Evolutionary conservation across 2,329 filamentous ascomycete genomes (phyloP).

Genomic region (Xylaria sp.): DNA sequence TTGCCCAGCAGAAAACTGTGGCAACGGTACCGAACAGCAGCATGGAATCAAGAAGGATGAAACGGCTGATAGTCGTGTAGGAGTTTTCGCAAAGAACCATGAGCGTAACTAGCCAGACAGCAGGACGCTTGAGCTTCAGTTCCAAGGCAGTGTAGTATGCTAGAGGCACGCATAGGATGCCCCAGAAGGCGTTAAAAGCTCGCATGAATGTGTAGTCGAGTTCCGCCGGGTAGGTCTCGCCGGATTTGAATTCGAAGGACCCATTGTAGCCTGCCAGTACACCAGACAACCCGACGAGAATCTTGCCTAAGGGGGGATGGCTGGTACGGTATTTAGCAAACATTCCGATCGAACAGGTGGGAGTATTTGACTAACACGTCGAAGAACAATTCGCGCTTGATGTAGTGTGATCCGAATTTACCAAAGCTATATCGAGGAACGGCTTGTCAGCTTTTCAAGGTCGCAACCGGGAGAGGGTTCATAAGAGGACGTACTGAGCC

Average conservation of each 20-base stretch:
- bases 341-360: slow-evolving; percentile 22
- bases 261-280: slow-evolving; percentile 98
- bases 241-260: slow-evolving; percentile 99
- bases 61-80: slow-evolving; percentile 97
- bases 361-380: slow-evolving; percentile 63
- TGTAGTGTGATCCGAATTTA: slow-evolving; percentile 98
- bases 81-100: slow-evolving; percentile 99
- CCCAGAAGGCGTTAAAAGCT: slow-evolving; percentile 95
- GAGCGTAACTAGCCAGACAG: slow-evolving; percentile 93
- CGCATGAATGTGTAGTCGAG: slow-evolving; percentile 99
- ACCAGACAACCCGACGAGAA: slow-evolving; percentile 95
- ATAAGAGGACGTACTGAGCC: slow-evolving; percentile 64
- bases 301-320: slow-evolving; percentile 94
- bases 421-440: slow-evolving; percentile 70
- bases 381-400: slow-evolving; percentile 99
- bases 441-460: slow-evolving; percentile 44
- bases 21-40: slow-evolving; percentile 98
- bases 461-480: slow-evolving; percentile 16
- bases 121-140: slow-evolving; percentile 83
- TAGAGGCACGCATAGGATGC: slow-evolving; percentile 89
- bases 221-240: slow-evolving; percentile 92
- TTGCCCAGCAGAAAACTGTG: slow-evolving; percentile 95
- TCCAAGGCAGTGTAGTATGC: slow-evolving; percentile 96
- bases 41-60: slow-evolving; percentile 99
- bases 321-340: slow-evolving; percentile 39